Evolutionary conservation across 2,329 filamentous ascomycete species (phyloP).

Genomic region (Monilinia fructigena): DNA sequence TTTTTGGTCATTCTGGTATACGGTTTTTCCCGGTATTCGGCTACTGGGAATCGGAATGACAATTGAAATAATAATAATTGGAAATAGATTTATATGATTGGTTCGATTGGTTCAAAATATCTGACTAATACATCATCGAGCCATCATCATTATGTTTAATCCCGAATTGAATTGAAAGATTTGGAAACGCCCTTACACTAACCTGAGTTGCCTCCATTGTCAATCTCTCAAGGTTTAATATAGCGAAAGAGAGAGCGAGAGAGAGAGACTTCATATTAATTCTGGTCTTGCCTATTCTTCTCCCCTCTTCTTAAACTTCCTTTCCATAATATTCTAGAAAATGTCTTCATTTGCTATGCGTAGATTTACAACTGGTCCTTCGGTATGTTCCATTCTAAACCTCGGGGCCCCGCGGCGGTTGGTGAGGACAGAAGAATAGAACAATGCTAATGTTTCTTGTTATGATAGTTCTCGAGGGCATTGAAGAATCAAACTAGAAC

Average conservation of each 20-base stretch:
- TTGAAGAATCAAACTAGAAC: slow-evolving; percentile 64
- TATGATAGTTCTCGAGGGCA: slow-evolving; percentile 39
- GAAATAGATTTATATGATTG: slow-evolving; percentile 16
- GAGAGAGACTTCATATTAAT: slow-evolving; percentile 10
- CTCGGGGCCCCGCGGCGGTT: slow-evolving; percentile 22
- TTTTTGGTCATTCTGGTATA: too few relatives aligned
- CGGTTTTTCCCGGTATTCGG: slow-evolving; percentile 7
- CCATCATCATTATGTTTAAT: slow-evolving; percentile 22
- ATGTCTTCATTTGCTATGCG: slow-evolving; percentile 65
- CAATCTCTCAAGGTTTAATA: slow-evolving; percentile 2
- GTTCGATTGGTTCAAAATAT: background rate
- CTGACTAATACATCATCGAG: slow-evolving; percentile 11
- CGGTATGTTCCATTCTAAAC: slow-evolving; percentile 47
- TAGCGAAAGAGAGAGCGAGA: too few relatives aligned
- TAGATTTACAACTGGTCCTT: slow-evolving; percentile 55
- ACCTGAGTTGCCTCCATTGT: slow-evolving; percentile 20
- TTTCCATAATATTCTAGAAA: slow-evolving; percentile 42
- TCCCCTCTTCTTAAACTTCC: slow-evolving; percentile 27
- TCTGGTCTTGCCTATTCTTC: slow-evolving; percentile 10
- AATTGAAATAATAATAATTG: background rate
- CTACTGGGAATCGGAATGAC: background rate
- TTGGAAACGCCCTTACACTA: slow-evolving; percentile 17
- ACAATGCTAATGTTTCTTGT: slow-evolving; percentile 31
- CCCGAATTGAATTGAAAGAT: slow-evolving; percentile 9
- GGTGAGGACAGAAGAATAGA: slow-evolving; percentile 16